Conservation (phyloP, 1,284 basidiomycete species). For the Malassezia slooffiae region DNA sequence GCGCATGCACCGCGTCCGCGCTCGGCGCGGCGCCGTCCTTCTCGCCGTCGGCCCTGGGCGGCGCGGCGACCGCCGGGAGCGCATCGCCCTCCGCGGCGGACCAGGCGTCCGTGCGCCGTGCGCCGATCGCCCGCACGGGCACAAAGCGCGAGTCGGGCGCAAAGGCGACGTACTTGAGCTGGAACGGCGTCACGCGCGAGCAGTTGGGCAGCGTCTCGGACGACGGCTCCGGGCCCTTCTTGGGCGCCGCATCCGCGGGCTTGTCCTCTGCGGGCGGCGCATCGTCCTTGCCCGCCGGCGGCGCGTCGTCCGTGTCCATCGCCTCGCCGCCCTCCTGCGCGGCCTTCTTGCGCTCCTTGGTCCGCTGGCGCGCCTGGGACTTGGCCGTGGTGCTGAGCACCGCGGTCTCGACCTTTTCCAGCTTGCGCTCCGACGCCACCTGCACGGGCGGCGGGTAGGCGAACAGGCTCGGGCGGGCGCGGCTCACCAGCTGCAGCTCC, state of each 20-base stretch:
- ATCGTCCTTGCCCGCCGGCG: slow-evolving; percentile 6
- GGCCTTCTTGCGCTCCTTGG: slow-evolving; percentile 37
- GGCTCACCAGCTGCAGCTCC: slow-evolving; percentile 36
- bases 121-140: slow-evolving; percentile 67
- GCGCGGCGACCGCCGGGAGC: slow-evolving; percentile 18
- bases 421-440: slow-evolving; percentile 40
- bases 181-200: slow-evolving; percentile 80
- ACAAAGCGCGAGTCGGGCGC: slow-evolving; percentile 67
- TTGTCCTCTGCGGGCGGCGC: slow-evolving; percentile 23
- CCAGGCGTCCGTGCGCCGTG: slow-evolving; percentile 19
- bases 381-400: slow-evolving; percentile 43
- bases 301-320: slow-evolving; percentile 35
- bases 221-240: slow-evolving; percentile 60
- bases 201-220: slow-evolving; percentile 75
- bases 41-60: background rate
- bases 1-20: slow-evolving; percentile 18
- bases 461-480: slow-evolving; percentile 42
- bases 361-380: slow-evolving; percentile 39
- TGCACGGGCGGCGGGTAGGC: slow-evolving; percentile 40
- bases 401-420: slow-evolving; percentile 44
- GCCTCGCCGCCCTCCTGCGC: slow-evolving; percentile 23
- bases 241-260: slow-evolving; percentile 1
- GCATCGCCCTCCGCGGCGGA: slow-evolving; percentile 32
- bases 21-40: background rate
- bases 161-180: slow-evolving; percentile 74